Evolutionary conservation across 345 rosid species (phyloP), one percentile per base, ranked within the genome.

Genomic region (Firmiana major): DNA sequence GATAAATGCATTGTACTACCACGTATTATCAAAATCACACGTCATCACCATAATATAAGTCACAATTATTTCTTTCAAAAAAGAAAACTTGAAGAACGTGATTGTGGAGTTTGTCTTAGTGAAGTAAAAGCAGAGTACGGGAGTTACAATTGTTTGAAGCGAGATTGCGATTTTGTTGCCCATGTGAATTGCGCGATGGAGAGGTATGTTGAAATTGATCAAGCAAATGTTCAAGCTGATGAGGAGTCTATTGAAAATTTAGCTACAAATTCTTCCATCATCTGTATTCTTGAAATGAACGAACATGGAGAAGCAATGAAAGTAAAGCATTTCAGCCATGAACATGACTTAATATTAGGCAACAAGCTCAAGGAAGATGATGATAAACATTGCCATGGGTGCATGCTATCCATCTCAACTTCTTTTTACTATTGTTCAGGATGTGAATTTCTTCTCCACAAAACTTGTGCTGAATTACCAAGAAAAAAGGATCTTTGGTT

Each of bases 121-220:
- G 31, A 57, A 57, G 62, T 57, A 13, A 57, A 57, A 57, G 9
- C 6, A 1, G 8, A 7, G 62, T 1, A 57, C 3, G 62, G 62
- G 1, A 2, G 62, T 3, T 57, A 57, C 3, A 6, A 3, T 7
- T 57, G 62, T 10, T 57, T 21, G 62, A 9, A 22, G 31, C 15
- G 22, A 6, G 62, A 57, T 9, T 57, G 31, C 31, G 9, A 57
- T 21, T 57, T 21, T 22, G 9, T 57, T 57, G 28, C 3, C 15
- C 62, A 57, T 57, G 62, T 22, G 62, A 22, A 15, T 40, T 82
- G 85, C 16, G 80, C 80, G 17, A 70, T 60, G 24, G 71, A 82
- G 48, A 42, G 67, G 82, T 77, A 76, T 26, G 70, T 71, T 19
- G 0, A 36, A 36, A 36, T 36, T 36, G 40, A 36, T 40, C 28